Base-by-base conservation (phyloP, 352 stramenopile genomes). In the Saprolegnia parasitica region DNA sequence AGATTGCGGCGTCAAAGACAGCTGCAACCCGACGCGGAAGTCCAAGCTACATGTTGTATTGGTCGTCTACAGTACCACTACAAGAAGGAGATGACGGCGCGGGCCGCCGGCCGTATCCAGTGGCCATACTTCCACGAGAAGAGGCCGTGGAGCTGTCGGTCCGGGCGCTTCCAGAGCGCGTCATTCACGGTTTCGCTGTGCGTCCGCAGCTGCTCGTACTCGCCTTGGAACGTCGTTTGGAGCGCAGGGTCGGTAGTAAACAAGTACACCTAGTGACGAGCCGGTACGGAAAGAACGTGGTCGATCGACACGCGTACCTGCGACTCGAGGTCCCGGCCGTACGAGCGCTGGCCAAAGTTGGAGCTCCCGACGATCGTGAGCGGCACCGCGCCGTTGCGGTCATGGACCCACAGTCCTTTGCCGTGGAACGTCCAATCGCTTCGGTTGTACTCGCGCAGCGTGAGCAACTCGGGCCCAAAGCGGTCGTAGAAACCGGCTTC, bases 371-470 rank as follows among this genome's bases (percentile, higher is more conserved):
- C 77, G 20, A 90, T 76, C 45, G 82, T 90, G 35, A 90, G 29
- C 58, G 80, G 74, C 9, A 79, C 75, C 5, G 73, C 9, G 13
- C 46, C 8, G 8, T 75, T 39, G 20, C 54, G 9, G 9, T 72
- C 20, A 26, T 81, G 78, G 23, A 76, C 77, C 85, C 85, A 93
- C 79, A 93, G 90, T n/a, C 85, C 85, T 67, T 93, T 93, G 67
- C 80, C 83, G 65, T 93, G 85, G 76, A 93, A 93, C 52, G 85
- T 93, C 85, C 85, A 93, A 9, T 65, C 66, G 0, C 77, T 63
- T 10, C 82, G 81, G 52, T 86, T 86, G 67, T 85, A 93, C 55
- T 93, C 85, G 8, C 81, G 76, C n/a, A 93, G 54, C 5, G 79
- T 73, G 0, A 83, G 81, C 42, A n/a, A 18, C 15, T 61, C 52